Conservation (phyloP, 2,329 filamentous ascomycete genomes). For the Stachybotrys echinatus region DNA sequence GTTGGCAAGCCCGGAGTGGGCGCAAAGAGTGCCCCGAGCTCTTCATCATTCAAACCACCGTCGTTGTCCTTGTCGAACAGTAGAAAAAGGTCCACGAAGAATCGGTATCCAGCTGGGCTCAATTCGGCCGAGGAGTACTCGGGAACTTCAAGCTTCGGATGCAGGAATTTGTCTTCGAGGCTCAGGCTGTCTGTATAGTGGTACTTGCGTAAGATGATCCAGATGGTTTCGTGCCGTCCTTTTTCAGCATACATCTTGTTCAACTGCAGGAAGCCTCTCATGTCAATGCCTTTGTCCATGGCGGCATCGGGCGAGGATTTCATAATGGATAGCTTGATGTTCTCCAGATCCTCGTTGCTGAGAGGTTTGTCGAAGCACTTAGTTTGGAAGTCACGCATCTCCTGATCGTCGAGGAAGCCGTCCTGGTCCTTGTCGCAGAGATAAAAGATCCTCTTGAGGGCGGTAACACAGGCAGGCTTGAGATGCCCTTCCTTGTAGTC, state of each 20-base stretch:
- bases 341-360: conserved; percentile 73
- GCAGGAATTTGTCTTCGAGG: conserved; percentile 83
- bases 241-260: conserved; percentile 98
- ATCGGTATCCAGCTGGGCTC: conserved; percentile 89
- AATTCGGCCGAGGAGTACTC: conserved; percentile 89
- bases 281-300: conserved; percentile 68
- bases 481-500: conserved; percentile 88
- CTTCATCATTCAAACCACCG: conserved; percentile 80
- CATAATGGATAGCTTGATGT: conserved; percentile 84
- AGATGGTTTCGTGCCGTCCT: conserved; percentile 94
- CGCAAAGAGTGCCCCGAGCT: conserved; percentile 81
- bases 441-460: conserved; percentile 87
- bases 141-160: conserved; percentile 90
- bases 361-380: conserved; percentile 90
- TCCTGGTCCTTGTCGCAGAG: conserved; percentile 96
- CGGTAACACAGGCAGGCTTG: conserved; percentile 84
- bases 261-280: conserved; percentile 77
- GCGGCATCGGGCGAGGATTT: conserved; percentile 60
- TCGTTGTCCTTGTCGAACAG: conserved; percentile 97
- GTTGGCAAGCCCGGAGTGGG: conserved; percentile 84
- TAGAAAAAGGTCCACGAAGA: conserved; percentile 94
- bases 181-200: conserved; percentile 95
- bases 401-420: conserved; percentile 81
- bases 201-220: conserved; percentile 92
- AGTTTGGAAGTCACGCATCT: conserved; percentile 85